Evolutionary conservation across 768 basidiomycete species (phyloP).

Genomic region (Galerina sulciceps): DNA sequence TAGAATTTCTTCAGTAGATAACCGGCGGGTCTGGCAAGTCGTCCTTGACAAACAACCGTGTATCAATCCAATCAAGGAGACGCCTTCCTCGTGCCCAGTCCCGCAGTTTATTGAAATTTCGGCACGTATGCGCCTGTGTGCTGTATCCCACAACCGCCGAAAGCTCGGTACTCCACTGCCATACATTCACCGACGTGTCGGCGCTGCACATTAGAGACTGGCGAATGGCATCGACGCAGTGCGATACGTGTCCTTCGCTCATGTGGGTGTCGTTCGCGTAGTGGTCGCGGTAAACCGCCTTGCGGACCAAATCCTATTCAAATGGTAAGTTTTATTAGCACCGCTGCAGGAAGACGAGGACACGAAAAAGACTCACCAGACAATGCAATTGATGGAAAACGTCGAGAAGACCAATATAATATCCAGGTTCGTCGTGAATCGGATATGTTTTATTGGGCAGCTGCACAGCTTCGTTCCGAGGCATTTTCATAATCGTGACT

Average conservation of each 20-base stretch:
- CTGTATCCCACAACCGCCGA: slow-evolving; percentile 15
- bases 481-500: slow-evolving; percentile 22
- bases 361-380: slow-evolving; percentile 12
- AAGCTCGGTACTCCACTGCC: slow-evolving; percentile 19
- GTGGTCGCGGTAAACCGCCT: slow-evolving; percentile 19
- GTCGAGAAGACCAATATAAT: slow-evolving; percentile 25
- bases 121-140: slow-evolving; percentile 19
- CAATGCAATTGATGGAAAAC: slow-evolving; percentile 32
- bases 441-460: slow-evolving; percentile 27
- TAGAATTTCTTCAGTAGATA: neutral
- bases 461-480: slow-evolving; percentile 20
- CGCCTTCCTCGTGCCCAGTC: slow-evolving; percentile 17
- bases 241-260: slow-evolving; percentile 19
- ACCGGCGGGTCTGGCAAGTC: slow-evolving; percentile 8
- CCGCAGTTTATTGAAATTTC: slow-evolving; percentile 19
- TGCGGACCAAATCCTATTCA: slow-evolving; percentile 19
- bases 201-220: slow-evolving; percentile 24
- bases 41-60: slow-evolving; percentile 3
- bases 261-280: slow-evolving; percentile 19
- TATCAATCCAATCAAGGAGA: slow-evolving; percentile 12
- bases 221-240: slow-evolving; percentile 24
- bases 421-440: slow-evolving; percentile 20
- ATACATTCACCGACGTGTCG: slow-evolving; percentile 20
- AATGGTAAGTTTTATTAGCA: neutral
- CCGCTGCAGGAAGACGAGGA: neutral